Percentiles rank a stretch among this genome's conserved stretches.
phyloP scores from a whole-genome alignment of 495 filamentous ascomycete species.

The Aspergillus bertholletiae region DNA sequence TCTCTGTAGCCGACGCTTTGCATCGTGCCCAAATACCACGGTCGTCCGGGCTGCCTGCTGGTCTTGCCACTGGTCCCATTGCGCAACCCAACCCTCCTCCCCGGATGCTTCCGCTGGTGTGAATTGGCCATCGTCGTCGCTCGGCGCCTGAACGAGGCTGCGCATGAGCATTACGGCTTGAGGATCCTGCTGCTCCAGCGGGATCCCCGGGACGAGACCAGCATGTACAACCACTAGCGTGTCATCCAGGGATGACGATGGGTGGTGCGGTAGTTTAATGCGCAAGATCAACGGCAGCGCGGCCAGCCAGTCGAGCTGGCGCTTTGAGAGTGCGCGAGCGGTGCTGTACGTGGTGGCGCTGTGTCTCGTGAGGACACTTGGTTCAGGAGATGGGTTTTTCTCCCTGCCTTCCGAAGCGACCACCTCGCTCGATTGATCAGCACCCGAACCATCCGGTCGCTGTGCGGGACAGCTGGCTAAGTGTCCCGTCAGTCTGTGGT shows the following conservation, averaged over 20 bases:
- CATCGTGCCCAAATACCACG: constrained; percentile 27
- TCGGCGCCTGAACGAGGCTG: constrained; percentile 45
- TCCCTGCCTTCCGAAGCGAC: neutral
- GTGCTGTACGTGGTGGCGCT: constrained; percentile 12
- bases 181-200: constrained; percentile 65
- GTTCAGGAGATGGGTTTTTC: neutral
- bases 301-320: constrained; percentile 62
- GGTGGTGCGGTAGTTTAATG: constrained; percentile 41
- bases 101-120: constrained; percentile 9
- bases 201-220: constrained; percentile 65
- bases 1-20: constrained; percentile 22
- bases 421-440: neutral
- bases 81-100: constrained; percentile 20
- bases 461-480: neutral
- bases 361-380: neutral
- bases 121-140: neutral
- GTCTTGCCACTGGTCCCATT: constrained; percentile 25
- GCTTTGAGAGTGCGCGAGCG: constrained; percentile 30
- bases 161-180: constrained; percentile 80
- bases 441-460: neutral
- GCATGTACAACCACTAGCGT: constrained; percentile 70
- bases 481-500: neutral
- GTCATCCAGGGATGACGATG: constrained; percentile 28
- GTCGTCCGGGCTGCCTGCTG: constrained; percentile 10
- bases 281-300: constrained; percentile 66